Percentiles rank a stretch among this genome's conserved stretches.
Conservation (phyloP, 768 basidiomycete species). For the Trametes sanguinea region DNA sequence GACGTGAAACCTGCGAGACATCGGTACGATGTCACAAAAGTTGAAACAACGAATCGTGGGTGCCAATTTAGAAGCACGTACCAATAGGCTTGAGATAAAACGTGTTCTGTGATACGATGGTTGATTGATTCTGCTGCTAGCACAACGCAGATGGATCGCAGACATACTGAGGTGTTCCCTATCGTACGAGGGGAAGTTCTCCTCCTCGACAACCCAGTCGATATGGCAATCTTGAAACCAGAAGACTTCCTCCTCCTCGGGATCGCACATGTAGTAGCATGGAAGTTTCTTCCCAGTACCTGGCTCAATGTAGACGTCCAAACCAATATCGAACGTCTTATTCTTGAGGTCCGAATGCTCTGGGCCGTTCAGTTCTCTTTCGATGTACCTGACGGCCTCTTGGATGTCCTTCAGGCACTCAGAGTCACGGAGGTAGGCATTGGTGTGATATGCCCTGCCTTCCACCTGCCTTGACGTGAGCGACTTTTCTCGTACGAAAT, state of each 20-base stretch:
- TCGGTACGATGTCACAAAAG: no score
- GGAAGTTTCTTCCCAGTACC: not conserved
- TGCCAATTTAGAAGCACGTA: not conserved
- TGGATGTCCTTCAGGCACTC: not conserved
- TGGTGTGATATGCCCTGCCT: constrained; percentile 1
- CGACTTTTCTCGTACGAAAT: no score
- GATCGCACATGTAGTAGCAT: constrained; percentile 16
- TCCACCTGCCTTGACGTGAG: not conserved
- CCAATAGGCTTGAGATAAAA: not conserved
- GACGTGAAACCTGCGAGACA: constrained; percentile 23
- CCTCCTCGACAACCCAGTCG: not conserved
- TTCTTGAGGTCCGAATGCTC: not conserved
- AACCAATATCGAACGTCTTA: not conserved
- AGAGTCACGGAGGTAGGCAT: constrained; percentile 1
- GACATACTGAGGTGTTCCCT: constrained; percentile 14
- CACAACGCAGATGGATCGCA: not conserved
- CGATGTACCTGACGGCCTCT: not conserved
- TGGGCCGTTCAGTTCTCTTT: not conserved
- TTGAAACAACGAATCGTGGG: no score
- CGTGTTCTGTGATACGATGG: not conserved
- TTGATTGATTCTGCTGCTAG: not conserved
- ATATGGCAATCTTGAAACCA: not conserved
- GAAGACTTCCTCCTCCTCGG: not conserved
- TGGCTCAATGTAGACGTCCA: not conserved
- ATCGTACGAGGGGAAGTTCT: not conserved